Evolutionary conservation across 306 rosid species (phyloP).

Genomic region (Pterocarpus santalinus): DNA sequence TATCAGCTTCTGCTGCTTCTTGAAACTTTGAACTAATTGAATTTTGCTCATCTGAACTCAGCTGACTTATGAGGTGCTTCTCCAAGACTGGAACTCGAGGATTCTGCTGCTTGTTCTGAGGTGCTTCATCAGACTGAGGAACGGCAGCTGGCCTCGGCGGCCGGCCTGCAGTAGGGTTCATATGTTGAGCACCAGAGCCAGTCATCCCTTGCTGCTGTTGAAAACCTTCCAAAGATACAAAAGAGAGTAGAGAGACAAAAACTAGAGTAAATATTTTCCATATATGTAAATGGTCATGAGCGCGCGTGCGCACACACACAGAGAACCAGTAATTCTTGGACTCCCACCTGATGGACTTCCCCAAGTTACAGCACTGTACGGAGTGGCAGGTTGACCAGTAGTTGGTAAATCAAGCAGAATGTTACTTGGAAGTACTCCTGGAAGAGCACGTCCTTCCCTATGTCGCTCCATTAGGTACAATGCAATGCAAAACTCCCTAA

Average conservation of each 20-base stretch:
- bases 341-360: constrained; percentile 74
- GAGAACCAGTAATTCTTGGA: constrained; percentile 30
- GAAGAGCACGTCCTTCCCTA: constrained; percentile 93
- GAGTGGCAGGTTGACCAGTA: constrained; percentile 64
- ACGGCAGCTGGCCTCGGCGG: constrained; percentile 73
- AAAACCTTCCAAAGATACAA: constrained; percentile 57
- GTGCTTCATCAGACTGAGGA: constrained; percentile 70
- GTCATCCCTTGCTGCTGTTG: constrained; percentile 75
- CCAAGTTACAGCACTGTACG: constrained; percentile 65
- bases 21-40: constrained; percentile 73
- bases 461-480: constrained; percentile 93
- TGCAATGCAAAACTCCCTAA: constrained; percentile 93
- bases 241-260: constrained; percentile 44
- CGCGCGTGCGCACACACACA: no score
- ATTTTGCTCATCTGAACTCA: constrained; percentile 89
- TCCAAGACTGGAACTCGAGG: constrained; percentile 85
- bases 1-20: constrained; percentile 92
- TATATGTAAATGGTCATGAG: constrained; percentile 14
- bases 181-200: constrained; percentile 64
- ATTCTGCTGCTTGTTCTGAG: constrained; percentile 64
- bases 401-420: constrained; percentile 74
- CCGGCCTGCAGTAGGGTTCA: constrained; percentile 61
- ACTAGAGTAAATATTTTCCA: constrained; percentile 32
- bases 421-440: constrained; percentile 77
- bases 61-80: constrained; percentile 81